phyloP scores from a whole-genome alignment of 176 grass and related monocot species.

The Eragrostis nindensis region DNA sequence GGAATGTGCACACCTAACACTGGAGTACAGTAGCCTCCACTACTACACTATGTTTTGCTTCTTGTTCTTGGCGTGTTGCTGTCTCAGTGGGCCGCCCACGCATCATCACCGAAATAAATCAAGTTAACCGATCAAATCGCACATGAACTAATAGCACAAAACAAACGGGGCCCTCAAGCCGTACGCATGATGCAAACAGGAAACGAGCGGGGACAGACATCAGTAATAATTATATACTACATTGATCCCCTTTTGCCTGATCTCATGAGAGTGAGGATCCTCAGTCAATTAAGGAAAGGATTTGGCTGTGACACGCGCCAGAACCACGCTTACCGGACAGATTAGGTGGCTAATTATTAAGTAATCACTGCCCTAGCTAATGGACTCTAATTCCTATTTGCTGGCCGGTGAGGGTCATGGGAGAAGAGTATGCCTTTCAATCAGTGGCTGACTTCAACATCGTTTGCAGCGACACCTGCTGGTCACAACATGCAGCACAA shows the following conservation, averaged over 20 bases:
- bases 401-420: constrained; percentile 14
- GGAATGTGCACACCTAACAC: not conserved
- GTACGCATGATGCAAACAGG: constrained; percentile 5
- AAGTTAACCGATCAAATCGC: constrained; percentile 14
- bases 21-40: not conserved
- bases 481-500: not conserved
- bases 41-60: not conserved
- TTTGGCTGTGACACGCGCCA: constrained; percentile 15
- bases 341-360: constrained; percentile 30
- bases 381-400: not conserved
- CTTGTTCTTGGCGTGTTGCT: constrained; percentile 9
- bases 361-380: not conserved
- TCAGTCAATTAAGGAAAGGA: not conserved
- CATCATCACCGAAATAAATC: not conserved
- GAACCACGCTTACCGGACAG: not conserved
- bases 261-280: not conserved
- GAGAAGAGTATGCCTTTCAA: constrained; percentile 5
- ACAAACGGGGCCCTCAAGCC: not conserved
- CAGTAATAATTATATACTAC: not conserved
- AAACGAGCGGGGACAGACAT: too few relatives aligned
- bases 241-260: not conserved
- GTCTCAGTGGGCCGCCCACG: constrained; percentile 22
- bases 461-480: not conserved
- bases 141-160: not conserved
- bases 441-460: not conserved